These are phyloP conservation scores for Cardamine resedifolia DNA, from an alignment of 345 rosid species.

Conservation along the genomic window DNA sequence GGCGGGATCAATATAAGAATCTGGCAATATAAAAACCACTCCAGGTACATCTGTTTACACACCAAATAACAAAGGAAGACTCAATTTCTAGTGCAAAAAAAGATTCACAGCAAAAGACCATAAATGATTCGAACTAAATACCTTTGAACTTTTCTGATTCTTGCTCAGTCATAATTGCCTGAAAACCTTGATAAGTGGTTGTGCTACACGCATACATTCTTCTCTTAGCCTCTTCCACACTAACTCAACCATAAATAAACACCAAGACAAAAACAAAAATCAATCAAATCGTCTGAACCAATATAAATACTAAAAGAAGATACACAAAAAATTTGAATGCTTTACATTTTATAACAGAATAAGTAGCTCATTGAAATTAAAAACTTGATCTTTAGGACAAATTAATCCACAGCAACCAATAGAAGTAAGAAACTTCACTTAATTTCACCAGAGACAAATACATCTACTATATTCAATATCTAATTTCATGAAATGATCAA, in stretches of 20 bases:
- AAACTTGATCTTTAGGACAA: not conserved
- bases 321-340: not conserved
- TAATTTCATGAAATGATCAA: not conserved
- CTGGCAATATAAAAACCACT: constrained; percentile 84
- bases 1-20: constrained; percentile 85
- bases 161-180: constrained; percentile 83
- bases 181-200: constrained; percentile 91
- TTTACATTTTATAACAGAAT: not conserved
- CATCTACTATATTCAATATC: not conserved
- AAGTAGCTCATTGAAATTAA: not conserved
- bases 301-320: not conserved
- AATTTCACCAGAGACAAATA: not conserved
- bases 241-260: constrained; percentile 37
- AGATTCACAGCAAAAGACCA: not conserved
- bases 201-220: constrained; percentile 97
- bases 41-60: constrained; percentile 64
- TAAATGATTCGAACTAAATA: constrained; percentile 5
- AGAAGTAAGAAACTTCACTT: not conserved
- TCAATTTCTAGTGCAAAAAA: not conserved
- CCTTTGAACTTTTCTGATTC: constrained; percentile 80
- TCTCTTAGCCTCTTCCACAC: constrained; percentile 82
- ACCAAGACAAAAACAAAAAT: not conserved
- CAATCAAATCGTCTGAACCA: not conserved
- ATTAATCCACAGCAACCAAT: not conserved
- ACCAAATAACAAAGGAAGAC: constrained; percentile 13